Evolutionary conservation across 163 green algal species (phyloP), one percentile per base, ranked within the genome.

Genomic region (Smithsoniella earleae): DNA sequence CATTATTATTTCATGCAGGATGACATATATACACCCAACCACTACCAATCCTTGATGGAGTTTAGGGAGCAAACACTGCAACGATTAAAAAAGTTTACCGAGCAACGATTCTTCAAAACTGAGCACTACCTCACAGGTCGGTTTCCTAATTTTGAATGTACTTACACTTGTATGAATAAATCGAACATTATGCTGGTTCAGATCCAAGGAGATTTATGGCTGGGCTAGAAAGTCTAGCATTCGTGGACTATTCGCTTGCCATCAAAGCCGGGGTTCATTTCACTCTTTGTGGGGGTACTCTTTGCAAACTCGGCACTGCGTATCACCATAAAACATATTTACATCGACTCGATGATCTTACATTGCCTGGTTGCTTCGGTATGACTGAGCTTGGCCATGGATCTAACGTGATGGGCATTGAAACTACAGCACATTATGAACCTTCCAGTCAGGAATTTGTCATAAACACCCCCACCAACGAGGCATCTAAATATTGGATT

Each of bases 211-310:
- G 74, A 20, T 90, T 89, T 82, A 81, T 86, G 73, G 82, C 84
- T 0, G 80, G 74, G 0, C 77, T 94, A 25, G 88, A 94, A 78
- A 85, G 58, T 46, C 77, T 93, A 6, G 80, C 79, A 30, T 88
- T 82, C 30, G 81, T 69, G 31, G 90, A 96, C 79, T 96, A 95
- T 82, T 86, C 73, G 13, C 73, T 95, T 73, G 81, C 79, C 62
- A 94, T 95, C 81, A 94, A 93, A 75, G 77, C 77, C 1, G 88
- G 89, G 0, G 90, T 95, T 34, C 90, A 96, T 82, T 95, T 94
- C 80, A 94, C 87, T 2, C 84, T 96, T 34, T 96, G 90, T 77
- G 90, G 87, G n/a, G 90, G 90, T 8, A 96, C 89, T 6, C 87
- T 96, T 30, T 80, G 76, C 66, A 95, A 94, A 75, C 85, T 96